A percentile compares a stretch with the other conserved stretches of the same genome.
phyloP scores from a whole-genome alignment of 2,329 filamentous ascomycete genomes.

The Fusarium haematococcum region DNA sequence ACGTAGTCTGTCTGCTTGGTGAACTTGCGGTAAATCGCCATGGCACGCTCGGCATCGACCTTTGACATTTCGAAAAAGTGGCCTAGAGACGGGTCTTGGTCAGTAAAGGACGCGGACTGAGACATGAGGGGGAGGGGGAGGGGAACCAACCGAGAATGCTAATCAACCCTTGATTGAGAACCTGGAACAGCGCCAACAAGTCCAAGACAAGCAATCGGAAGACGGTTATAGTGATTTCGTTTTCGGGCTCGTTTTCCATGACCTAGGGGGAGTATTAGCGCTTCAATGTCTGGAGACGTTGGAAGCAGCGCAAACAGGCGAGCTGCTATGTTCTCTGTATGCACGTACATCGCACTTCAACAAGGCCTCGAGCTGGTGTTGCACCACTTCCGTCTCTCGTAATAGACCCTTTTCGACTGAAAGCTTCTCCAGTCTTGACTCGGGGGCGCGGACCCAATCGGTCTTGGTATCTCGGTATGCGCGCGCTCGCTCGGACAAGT shows the following conservation, averaged over 20 bases:
- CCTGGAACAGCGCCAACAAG: conserved; percentile 89
- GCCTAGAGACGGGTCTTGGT: conserved; percentile 64
- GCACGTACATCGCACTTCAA: conserved; percentile 86
- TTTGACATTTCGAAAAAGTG: conserved; percentile 99
- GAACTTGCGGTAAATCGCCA: conserved; percentile 93
- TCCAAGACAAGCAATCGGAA: conserved; percentile 93
- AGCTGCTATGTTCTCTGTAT: neutral
- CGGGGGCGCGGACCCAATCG: conserved; percentile 89
- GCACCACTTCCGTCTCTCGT: conserved; percentile 90
- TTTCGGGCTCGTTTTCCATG: conserved; percentile 88
- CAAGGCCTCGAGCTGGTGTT: conserved; percentile 86
- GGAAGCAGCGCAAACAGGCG: neutral
- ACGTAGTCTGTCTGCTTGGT: conserved; percentile 92
- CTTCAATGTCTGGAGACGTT: neutral
- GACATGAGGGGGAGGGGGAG: conserved; percentile 19
- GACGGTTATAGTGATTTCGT: conserved; percentile 95
- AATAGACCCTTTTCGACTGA: conserved; percentile 92
- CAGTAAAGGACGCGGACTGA: conserved; percentile 16
- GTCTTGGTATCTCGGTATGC: conserved; percentile 86
- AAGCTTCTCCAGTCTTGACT: conserved; percentile 85
- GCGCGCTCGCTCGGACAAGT: conserved; percentile 83
- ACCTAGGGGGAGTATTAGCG: conserved; percentile 65
- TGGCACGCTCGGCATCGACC: conserved; percentile 89
- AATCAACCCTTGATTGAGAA: conserved; percentile 96
- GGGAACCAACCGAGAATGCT: conserved; percentile 83